phyloP scores from a whole-genome alignment of 2,329 filamentous ascomycete species.

The Ceratocystis destructans region DNA sequence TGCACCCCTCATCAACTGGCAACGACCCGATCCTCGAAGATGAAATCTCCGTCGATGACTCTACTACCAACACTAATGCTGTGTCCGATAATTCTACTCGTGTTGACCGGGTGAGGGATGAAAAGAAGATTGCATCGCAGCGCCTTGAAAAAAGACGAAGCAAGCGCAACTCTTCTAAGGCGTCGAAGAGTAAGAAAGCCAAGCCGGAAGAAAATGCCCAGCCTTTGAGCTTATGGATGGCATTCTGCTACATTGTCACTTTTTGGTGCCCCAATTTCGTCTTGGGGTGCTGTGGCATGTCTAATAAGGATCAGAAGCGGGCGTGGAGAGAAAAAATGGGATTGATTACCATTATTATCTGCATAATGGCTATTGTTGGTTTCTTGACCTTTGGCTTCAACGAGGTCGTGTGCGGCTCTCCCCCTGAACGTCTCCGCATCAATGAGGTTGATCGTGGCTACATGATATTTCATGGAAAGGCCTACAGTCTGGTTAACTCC shows the following conservation, averaged over 20 bases:
- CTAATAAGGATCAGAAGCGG: constrained; percentile 69
- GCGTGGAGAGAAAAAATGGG: constrained; percentile 99
- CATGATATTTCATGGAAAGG: constrained; percentile 92
- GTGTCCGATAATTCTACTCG: constrained; percentile 33
- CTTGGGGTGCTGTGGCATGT: constrained; percentile 72
- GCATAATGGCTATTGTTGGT: constrained; percentile 79
- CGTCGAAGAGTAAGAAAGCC: constrained; percentile 44
- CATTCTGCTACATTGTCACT: constrained; percentile 86
- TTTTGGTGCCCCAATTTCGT: constrained; percentile 88
- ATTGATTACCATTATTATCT: constrained; percentile 78
- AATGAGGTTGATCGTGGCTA: constrained; percentile 72
- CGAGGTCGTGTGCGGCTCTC: constrained; percentile 63
- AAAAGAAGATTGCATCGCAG: constrained; percentile 25
- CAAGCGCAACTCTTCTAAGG: constrained; percentile 29
- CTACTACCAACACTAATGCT: constrained; percentile 33
- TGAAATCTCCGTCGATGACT: constrained; percentile 47
- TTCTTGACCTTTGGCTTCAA: constrained; percentile 97
- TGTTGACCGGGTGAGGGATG: constrained; percentile 26
- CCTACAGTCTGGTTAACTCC: constrained; percentile 69
- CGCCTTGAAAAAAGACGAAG: constrained; percentile 25
- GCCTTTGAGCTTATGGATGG: constrained; percentile 82
- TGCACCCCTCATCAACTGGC: constrained; percentile 80
- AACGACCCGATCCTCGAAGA: constrained; percentile 80
- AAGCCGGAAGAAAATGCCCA: constrained; percentile 48
- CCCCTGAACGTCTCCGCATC: constrained; percentile 58